These are phyloP conservation scores for Thalia dealbata DNA, from an alignment of 176 grass and related monocot species.

Conservation along the genomic window DNA sequence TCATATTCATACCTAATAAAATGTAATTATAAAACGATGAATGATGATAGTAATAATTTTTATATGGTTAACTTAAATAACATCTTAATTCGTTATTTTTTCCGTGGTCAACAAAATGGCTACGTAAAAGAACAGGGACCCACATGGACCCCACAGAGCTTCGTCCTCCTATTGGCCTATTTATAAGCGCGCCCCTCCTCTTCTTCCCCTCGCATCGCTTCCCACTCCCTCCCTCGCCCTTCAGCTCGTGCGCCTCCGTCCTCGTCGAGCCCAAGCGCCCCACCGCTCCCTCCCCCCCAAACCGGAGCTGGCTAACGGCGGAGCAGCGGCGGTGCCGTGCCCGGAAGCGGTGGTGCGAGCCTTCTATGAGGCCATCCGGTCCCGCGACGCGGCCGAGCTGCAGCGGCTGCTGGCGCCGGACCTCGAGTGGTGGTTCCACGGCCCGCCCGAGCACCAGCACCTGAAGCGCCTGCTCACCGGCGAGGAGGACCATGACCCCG, in stretches of 20 bases:
- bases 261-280: not conserved
- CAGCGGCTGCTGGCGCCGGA: slow-evolving; percentile 55
- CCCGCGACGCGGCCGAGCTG: slow-evolving; percentile 39
- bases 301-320: slow-evolving; percentile 66
- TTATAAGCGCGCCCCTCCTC: not conserved
- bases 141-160: not conserved
- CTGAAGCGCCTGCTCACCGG: slow-evolving; percentile 83
- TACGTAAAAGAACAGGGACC: too few species aligned
- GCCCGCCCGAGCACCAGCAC: slow-evolving; percentile 66
- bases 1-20: too few species aligned
- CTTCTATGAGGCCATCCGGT: slow-evolving; percentile 64
- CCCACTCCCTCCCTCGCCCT: not conserved
- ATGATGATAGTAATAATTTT: too few species aligned
- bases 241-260: too few species aligned
- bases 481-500: not conserved
- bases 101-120: too few species aligned
- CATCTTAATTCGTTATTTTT: too few species aligned
- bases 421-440: slow-evolving; percentile 98
- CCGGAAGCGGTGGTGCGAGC: slow-evolving; percentile 37
- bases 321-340: not conserved
- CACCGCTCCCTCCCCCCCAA: too few species aligned
- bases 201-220: too few species aligned
- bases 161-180: not conserved
- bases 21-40: too few species aligned
- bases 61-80: too few species aligned